Evolutionary conservation across 441 rosid genomes (phyloP).

Genomic region (Mallotus repandus): DNA sequence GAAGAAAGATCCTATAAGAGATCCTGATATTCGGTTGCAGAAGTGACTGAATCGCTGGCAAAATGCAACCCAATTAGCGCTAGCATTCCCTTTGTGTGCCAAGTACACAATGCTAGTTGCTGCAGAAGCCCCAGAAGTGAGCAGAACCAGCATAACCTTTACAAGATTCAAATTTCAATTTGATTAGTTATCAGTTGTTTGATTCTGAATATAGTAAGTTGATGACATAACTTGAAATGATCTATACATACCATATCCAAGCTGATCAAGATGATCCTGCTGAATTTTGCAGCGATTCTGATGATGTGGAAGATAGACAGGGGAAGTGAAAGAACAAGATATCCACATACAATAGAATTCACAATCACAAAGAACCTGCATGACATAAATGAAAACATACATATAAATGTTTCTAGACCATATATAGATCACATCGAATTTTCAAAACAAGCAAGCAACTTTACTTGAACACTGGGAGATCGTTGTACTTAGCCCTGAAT

Average conservation of each 20-base stretch:
- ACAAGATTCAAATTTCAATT: not conserved
- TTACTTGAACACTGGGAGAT: constrained; percentile 70
- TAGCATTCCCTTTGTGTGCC: constrained; percentile 61
- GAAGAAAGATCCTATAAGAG: constrained; percentile 60
- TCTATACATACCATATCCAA: constrained; percentile 45
- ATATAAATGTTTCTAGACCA: not conserved
- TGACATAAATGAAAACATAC: not conserved
- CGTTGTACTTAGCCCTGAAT: constrained; percentile 49
- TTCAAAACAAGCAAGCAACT: not conserved
- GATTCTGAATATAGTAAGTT: too few relatives aligned
- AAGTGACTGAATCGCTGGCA: constrained; percentile 58
- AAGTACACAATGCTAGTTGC: constrained; percentile 60
- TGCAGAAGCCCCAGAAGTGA: constrained; percentile 68
- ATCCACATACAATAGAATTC: constrained; percentile 61
- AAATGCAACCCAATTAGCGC: constrained; percentile 61
- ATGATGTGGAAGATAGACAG: constrained; percentile 53
- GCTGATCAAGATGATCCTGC: constrained; percentile 45
- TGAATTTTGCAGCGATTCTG: constrained; percentile 37
- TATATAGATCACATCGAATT: too few relatives aligned
- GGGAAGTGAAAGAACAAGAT: constrained; percentile 65
- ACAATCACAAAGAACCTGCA: constrained; percentile 69
- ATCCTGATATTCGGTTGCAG: constrained; percentile 54
- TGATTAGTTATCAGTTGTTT: too few relatives aligned
- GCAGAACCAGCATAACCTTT: constrained; percentile 60
- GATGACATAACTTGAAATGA: too few relatives aligned